A percentile compares a stretch with the other conserved stretches of the same genome.
These are phyloP conservation scores for Santalum album DNA, from an alignment of 164 flowering plant genomes.

Conservation along the genomic window DNA sequence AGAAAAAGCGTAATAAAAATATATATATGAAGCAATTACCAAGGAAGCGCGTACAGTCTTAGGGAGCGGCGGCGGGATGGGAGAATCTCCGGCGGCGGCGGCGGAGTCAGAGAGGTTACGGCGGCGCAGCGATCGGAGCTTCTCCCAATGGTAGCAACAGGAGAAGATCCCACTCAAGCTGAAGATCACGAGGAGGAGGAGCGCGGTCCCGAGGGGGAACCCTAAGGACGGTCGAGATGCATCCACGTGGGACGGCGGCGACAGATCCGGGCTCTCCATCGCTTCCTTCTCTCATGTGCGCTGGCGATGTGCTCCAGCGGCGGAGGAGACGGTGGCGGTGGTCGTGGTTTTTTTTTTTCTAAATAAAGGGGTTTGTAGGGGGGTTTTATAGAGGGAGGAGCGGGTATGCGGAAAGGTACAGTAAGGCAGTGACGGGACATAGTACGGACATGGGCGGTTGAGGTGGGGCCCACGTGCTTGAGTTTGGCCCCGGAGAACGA, in stretches of 20 bases:
- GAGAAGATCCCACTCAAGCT: constrained; percentile 81
- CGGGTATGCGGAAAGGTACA: no score
- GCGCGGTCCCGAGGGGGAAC: constrained; percentile 82
- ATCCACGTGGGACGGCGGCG: constrained; percentile 38
- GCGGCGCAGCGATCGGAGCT: constrained; percentile 52
- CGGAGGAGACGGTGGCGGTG: no score
- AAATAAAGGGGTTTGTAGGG: no score
- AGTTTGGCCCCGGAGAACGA: no score
- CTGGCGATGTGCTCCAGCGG: no score
- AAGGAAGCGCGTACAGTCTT: constrained; percentile 28
- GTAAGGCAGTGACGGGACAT: no score
- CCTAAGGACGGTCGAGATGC: constrained; percentile 72
- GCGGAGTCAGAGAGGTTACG: constrained; percentile 31
- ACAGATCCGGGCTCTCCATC: constrained; percentile 41
- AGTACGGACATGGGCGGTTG: no score
- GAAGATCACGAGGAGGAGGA: constrained; percentile 61
- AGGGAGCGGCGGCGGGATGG: constrained; percentile 18
- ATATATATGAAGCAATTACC: constrained; percentile 31
- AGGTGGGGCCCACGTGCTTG: no score
- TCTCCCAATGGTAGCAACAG: constrained; percentile 97
- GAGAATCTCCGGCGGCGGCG: constrained; percentile 11
- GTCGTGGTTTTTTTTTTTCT: no score
- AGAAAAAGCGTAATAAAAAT: no score
- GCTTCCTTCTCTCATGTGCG: background rate
- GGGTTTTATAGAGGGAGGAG: no score